Conservation (phyloP, 73 alveolate species). For the Uronychia binucleata region DNA sequence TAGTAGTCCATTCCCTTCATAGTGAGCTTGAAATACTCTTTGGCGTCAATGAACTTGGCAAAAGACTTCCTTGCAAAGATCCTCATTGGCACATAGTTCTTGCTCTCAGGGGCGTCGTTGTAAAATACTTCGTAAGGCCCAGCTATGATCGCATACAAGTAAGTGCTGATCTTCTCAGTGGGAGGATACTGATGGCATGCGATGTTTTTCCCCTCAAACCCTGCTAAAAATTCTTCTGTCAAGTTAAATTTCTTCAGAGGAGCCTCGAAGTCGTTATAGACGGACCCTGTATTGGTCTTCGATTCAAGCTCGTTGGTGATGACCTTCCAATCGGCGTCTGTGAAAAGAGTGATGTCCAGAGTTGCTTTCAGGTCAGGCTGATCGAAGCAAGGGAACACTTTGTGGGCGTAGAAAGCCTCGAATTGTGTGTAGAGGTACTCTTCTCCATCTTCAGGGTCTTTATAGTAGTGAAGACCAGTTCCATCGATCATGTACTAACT, state of each 20-base stretch:
- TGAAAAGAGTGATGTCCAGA: slow-evolving; percentile 69
- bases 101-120: slow-evolving; percentile 61
- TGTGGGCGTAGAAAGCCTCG: slow-evolving; percentile 62
- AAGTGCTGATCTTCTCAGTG: slow-evolving; percentile 84
- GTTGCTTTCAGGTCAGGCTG: slow-evolving; percentile 71
- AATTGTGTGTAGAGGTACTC: slow-evolving; percentile 58
- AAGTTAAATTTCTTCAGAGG: slow-evolving; percentile 9
- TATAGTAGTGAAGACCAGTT: slow-evolving; percentile 25
- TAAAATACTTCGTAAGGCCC: slow-evolving; percentile 90
- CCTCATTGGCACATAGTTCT: slow-evolving; percentile 85
- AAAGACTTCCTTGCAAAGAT: slow-evolving; percentile 87
- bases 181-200: slow-evolving; percentile 73
- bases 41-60: slow-evolving; percentile 74
- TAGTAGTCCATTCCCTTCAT: slow-evolving; percentile 95
- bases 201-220: slow-evolving; percentile 38
- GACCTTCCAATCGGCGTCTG: slow-evolving; percentile 94
- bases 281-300: not conserved
- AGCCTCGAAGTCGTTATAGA: slow-evolving; percentile 1
- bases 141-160: slow-evolving; percentile 96
- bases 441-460: slow-evolving; percentile 47
- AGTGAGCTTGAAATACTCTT: slow-evolving; percentile 86
- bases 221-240: slow-evolving; percentile 11
- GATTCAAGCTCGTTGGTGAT: slow-evolving; percentile 74
- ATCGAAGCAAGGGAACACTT: slow-evolving; percentile 62
- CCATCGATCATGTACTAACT: slow-evolving; percentile 26